Conservation (phyloP, 2,329 filamentous ascomycete genomes). For the Fusarium burgessii region DNA sequence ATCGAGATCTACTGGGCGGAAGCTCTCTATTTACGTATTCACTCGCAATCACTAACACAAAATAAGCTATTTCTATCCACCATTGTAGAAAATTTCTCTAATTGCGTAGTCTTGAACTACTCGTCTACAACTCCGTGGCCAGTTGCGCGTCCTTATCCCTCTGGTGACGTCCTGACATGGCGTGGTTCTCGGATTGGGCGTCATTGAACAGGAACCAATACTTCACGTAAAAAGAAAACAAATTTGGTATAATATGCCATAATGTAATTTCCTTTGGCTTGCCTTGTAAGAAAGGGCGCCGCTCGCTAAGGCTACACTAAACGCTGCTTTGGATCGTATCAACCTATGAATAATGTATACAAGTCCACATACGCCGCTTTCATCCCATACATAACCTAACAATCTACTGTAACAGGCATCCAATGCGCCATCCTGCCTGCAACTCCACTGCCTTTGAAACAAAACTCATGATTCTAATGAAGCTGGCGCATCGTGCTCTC, state of each 20-base stretch:
- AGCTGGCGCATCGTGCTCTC: slow-evolving; percentile 2
- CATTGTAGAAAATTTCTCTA: neutral
- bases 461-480: slow-evolving; percentile 21
- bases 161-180: slow-evolving; percentile 29
- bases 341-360: slow-evolving; percentile 14
- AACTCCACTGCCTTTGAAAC: slow-evolving; percentile 33
- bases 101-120: neutral
- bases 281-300: neutral
- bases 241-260: neutral
- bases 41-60: neutral
- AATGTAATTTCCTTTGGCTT: neutral
- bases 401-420: slow-evolving; percentile 24
- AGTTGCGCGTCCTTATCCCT: slow-evolving; percentile 22
- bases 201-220: neutral
- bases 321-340: slow-evolving; percentile 2
- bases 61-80: no score
- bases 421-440: slow-evolving; percentile 32
- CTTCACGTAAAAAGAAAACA: neutral
- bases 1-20: neutral
- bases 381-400: slow-evolving; percentile 7
- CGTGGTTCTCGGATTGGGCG: slow-evolving; percentile 16
- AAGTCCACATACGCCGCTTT: slow-evolving; percentile 31
- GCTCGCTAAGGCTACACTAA: slow-evolving; percentile 3
- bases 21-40: neutral
- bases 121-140: slow-evolving; percentile 4